Evolutionary conservation across 345 rosid species (phyloP).

Genomic region (Dimocarpus longan): DNA sequence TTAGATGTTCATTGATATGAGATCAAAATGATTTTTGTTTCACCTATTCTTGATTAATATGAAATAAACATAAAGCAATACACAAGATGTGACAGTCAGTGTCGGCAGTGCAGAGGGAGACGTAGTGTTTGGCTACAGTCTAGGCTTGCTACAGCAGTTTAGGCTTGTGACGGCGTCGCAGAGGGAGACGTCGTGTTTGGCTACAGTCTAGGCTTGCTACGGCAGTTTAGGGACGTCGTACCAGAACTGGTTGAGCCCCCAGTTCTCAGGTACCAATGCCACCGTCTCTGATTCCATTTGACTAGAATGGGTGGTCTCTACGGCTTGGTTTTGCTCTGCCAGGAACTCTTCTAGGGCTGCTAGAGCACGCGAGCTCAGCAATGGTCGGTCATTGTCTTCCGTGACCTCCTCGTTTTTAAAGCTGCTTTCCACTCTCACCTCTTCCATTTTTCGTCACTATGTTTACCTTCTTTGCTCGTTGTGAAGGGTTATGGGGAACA

Average conservation of each 20-base stretch:
- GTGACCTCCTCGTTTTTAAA: conserved; percentile 11
- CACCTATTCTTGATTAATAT: not conserved
- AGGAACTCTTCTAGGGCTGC: conserved; percentile 81
- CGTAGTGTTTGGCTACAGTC: conserved; percentile 66
- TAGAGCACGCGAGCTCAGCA: conserved; percentile 69
- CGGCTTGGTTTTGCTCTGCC: conserved; percentile 49
- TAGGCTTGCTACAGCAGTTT: too few species aligned
- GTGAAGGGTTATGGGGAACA: not conserved
- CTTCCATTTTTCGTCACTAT: conserved; percentile 1
- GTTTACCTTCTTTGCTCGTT: not conserved
- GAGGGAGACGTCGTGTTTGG: conserved; percentile 59
- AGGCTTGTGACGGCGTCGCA: conserved; percentile 71
- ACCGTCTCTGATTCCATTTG: too few species aligned
- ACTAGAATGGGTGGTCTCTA: conserved; percentile 14
- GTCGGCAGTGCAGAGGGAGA: conserved; percentile 36
- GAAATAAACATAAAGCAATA: not conserved
- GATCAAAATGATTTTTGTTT: too few species aligned
- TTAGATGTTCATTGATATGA: not conserved
- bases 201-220: too few species aligned
- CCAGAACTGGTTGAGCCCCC: conserved; percentile 99
- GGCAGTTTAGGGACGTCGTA: conserved; percentile 85
- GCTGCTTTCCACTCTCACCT: not conserved
- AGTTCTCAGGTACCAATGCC: too few species aligned
- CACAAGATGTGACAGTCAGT: conserved; percentile 21
- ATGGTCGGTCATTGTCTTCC: conserved; percentile 57